These are phyloP conservation scores for Clonostachys byssicola DNA, from an alignment of 2,329 filamentous ascomycete genomes.

Conservation along the genomic window DNA sequence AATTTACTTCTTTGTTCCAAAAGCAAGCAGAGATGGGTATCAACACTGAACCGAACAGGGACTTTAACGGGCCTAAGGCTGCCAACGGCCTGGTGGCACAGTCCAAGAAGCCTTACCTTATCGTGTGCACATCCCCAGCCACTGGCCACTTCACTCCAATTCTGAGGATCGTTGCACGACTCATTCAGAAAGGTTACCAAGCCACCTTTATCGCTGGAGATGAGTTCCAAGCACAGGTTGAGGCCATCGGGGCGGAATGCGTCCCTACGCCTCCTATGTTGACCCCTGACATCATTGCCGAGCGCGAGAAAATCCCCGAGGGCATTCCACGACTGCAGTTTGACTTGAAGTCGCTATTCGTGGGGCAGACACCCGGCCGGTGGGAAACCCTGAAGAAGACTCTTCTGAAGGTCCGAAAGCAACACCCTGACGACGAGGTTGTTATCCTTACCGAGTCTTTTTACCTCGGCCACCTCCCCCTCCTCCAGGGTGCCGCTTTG, in stretches of 20 bases:
- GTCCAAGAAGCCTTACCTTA: constrained; percentile 8
- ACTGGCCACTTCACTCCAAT: constrained; percentile 13
- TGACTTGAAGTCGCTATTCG: constrained; percentile 6
- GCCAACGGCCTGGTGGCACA: not conserved
- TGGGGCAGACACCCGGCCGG: not conserved
- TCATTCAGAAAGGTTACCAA: constrained; percentile 27
- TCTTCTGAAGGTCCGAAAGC: constrained; percentile 23
- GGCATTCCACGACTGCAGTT: constrained; percentile 3
- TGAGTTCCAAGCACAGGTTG: constrained; percentile 18
- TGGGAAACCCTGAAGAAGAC: constrained; percentile 16
- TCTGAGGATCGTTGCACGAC: constrained; percentile 17
- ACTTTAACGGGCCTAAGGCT: not conserved
- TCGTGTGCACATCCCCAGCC: constrained; percentile 10
- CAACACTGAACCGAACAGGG: too few relatives aligned
- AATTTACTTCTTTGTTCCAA: too few relatives aligned
- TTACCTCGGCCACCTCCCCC: constrained; percentile 28
- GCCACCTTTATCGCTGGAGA: constrained; percentile 26
- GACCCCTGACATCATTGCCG: not conserved
- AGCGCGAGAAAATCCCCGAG: constrained; percentile 4
- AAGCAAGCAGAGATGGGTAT: too few relatives aligned
- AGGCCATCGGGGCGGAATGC: constrained; percentile 25
- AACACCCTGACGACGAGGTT: constrained; percentile 27
- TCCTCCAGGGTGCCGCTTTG: constrained; percentile 27
- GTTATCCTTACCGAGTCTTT: constrained; percentile 36
- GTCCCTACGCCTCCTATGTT: constrained; percentile 5